phyloP scores from a whole-genome alignment of 2,329 filamentous ascomycete species.

The Zymoseptoria pseudotritici region DNA sequence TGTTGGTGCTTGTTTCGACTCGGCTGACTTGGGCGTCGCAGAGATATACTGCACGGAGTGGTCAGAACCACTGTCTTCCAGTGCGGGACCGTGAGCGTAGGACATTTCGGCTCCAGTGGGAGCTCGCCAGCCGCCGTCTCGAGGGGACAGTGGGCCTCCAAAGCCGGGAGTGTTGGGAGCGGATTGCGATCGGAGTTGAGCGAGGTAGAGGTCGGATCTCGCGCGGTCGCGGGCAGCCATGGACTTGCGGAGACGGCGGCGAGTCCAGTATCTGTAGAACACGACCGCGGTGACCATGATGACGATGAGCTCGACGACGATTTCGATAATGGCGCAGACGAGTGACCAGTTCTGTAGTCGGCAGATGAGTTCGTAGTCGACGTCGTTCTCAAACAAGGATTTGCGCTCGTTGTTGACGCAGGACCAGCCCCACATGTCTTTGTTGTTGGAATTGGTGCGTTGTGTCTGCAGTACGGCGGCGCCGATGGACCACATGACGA shows the following conservation, averaged over 20 bases:
- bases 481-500: constrained; percentile 84
- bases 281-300: constrained; percentile 89
- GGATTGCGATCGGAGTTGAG: constrained; percentile 59
- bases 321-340: constrained; percentile 94
- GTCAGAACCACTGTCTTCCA: constrained; percentile 23
- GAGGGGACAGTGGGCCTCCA: constrained; percentile 49
- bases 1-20: constrained; percentile 42
- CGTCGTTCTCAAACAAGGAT: constrained; percentile 67
- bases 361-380: constrained; percentile 86
- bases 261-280: constrained; percentile 97
- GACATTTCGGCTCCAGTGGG: constrained; percentile 33
- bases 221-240: constrained; percentile 95
- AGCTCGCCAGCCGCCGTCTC: constrained; percentile 45
- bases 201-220: constrained; percentile 89
- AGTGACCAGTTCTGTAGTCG: constrained; percentile 91
- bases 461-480: constrained; percentile 76
- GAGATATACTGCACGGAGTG: constrained; percentile 55
- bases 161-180: constrained; percentile 93
- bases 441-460: constrained; percentile 62
- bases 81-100: constrained; percentile 31
- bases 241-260: constrained; percentile 88
- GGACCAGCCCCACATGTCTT: constrained; percentile 98
- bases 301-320: constrained; percentile 84
- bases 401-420: constrained; percentile 77
- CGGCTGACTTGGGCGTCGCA: constrained; percentile 36